A percentile compares a stretch with the other conserved stretches of the same genome.
phyloP scores from a whole-genome alignment of 495 filamentous ascomycete species.

The Mytilinidion resinicola region DNA sequence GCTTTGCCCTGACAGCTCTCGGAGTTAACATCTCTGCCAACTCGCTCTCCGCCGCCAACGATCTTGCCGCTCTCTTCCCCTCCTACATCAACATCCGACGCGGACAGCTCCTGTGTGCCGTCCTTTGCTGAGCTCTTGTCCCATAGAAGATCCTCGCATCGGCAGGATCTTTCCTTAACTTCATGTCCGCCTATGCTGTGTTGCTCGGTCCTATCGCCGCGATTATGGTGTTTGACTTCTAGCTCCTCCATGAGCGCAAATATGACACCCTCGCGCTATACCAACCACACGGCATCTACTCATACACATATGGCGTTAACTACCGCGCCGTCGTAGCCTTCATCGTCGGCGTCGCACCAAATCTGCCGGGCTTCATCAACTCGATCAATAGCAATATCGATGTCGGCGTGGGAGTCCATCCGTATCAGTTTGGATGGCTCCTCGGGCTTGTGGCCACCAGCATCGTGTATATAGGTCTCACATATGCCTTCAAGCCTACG shows the following conservation, averaged over 20 bases:
- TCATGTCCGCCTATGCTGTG: slow-evolving; percentile 52
- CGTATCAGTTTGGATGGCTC: slow-evolving; percentile 53
- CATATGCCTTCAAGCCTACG: slow-evolving; percentile 34
- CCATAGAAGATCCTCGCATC: slow-evolving; percentile 60
- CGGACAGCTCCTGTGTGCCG: slow-evolving; percentile 48
- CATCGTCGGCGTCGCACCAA: slow-evolving; percentile 55
- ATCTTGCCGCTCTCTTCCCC: slow-evolving; percentile 53
- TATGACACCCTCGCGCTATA: slow-evolving; percentile 58
- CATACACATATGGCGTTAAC: slow-evolving; percentile 50
- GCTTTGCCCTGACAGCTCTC: slow-evolving; percentile 48
- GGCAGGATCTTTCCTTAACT: slow-evolving; percentile 52
- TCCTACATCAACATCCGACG: slow-evolving; percentile 53
- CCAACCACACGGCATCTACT: slow-evolving; percentile 50
- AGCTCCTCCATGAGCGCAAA: slow-evolving; percentile 54
- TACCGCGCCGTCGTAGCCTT: slow-evolving; percentile 62
- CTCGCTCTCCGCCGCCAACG: slow-evolving; percentile 52
- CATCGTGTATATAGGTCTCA: slow-evolving; percentile 43
- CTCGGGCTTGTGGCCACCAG: slow-evolving; percentile 46
- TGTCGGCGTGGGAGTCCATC: slow-evolving; percentile 44
- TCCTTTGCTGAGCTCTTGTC: slow-evolving; percentile 51
- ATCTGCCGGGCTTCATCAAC: slow-evolving; percentile 53
- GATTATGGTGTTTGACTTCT: slow-evolving; percentile 63
- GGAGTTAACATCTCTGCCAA: slow-evolving; percentile 59
- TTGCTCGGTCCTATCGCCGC: slow-evolving; percentile 65
- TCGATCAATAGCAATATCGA: slow-evolving; percentile 42